Conservation (phyloP, 805 yeast genomes). For the Myxozyma nipponensis region DNA sequence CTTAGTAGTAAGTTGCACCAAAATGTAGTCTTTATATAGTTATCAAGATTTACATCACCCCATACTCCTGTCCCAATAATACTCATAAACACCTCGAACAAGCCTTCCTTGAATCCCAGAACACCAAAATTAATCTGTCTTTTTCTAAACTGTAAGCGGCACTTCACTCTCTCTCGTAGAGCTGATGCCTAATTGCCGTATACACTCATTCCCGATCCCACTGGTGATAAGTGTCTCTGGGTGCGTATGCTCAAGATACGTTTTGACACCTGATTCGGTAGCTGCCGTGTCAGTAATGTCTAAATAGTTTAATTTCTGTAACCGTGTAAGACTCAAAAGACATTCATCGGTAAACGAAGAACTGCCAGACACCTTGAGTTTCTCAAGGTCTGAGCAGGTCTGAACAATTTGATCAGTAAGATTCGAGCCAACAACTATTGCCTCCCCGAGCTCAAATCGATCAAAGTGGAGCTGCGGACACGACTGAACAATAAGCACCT, state of each 20-base stretch:
- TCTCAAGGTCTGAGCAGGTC: constrained; percentile 3
- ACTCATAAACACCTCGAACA: too few species aligned
- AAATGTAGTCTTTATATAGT: background rate
- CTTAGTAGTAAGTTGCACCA: background rate
- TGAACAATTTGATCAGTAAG: constrained; percentile 1
- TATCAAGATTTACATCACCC: too few species aligned
- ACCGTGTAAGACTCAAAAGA: background rate
- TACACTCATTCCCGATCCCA: background rate
- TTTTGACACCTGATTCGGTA: background rate
- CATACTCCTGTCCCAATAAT: too few species aligned
- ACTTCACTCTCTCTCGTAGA: background rate
- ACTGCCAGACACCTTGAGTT: constrained; percentile 3
- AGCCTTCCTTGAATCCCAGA: too few species aligned
- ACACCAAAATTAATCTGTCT: too few species aligned
- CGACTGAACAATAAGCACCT: background rate
- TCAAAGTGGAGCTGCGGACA: constrained; percentile 7
- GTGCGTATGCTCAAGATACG: background rate
- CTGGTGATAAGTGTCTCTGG: background rate
- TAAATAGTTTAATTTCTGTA: constrained; percentile 12
- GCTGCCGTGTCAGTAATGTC: constrained; percentile 7
- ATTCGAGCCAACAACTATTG: background rate
- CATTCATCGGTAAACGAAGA: constrained; percentile 6
- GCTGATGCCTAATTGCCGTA: background rate
- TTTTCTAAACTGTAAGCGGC: background rate
- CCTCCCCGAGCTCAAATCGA: constrained; percentile 2